phyloP scores from a whole-genome alignment of 768 basidiomycete species.

The Leccinum boreale region DNA sequence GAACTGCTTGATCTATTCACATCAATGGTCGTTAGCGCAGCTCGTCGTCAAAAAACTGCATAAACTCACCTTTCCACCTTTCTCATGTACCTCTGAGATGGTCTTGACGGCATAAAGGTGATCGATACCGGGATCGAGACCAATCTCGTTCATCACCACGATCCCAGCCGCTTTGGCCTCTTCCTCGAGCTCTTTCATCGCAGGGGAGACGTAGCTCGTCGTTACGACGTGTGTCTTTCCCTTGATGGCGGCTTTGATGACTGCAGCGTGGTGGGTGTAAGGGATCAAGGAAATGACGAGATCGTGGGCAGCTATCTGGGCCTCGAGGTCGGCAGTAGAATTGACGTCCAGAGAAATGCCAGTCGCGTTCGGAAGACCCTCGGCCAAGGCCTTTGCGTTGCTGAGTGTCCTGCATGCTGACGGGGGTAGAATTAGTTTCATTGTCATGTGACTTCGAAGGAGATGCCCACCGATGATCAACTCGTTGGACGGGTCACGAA shows the following conservation, averaged over 20 bases:
- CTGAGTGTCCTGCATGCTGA: constrained; percentile 85
- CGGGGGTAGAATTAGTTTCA: not conserved
- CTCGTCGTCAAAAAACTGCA: not conserved
- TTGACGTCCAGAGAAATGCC: constrained; percentile 82
- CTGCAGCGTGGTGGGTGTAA: constrained; percentile 83
- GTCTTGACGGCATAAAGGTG: constrained; percentile 93
- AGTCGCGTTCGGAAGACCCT: constrained; percentile 64
- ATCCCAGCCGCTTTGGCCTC: constrained; percentile 85
- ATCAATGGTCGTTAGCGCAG: not conserved
- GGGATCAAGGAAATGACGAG: constrained; percentile 96
- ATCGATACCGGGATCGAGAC: constrained; percentile 93
- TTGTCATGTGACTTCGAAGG: not conserved
- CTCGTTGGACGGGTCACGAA: constrained; percentile 72
- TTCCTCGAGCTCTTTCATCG: constrained; percentile 82
- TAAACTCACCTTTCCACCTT: constrained; percentile 82
- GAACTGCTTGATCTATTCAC: constrained; percentile 77
- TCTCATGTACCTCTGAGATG: constrained; percentile 88
- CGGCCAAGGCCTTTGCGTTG: constrained; percentile 66
- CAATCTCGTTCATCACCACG: constrained; percentile 96
- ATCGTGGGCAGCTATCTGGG: constrained; percentile 80
- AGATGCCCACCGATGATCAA: constrained; percentile 72
- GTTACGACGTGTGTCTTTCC: constrained; percentile 92
- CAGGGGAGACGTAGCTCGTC: constrained; percentile 90
- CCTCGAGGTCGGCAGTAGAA: constrained; percentile 68
- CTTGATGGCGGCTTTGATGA: constrained; percentile 84